A percentile compares a stretch with the other conserved stretches of the same genome.
Conservation (phyloP, 768 basidiomycete genomes). For the Steccherinum ochraceum region DNA sequence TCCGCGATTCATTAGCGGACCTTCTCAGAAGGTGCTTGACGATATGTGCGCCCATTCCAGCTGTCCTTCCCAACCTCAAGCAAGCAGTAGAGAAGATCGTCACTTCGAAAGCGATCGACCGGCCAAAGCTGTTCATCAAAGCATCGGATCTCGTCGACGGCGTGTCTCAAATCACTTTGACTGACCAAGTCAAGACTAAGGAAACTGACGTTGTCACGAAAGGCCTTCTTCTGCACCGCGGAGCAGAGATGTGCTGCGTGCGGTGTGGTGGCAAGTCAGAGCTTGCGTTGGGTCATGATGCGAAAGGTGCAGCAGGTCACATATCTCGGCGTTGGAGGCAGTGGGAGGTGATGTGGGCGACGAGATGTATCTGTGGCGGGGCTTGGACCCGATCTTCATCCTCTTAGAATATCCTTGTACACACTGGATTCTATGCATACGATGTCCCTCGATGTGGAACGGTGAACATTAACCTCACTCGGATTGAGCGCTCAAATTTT, state of each 20-base stretch:
- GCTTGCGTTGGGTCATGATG: conserved; percentile 21
- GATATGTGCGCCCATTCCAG: conserved; percentile 48
- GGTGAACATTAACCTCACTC: too few species aligned
- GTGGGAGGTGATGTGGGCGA: conserved; percentile 61
- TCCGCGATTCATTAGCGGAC: conserved; percentile 38
- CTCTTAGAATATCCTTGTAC: conserved; percentile 1
- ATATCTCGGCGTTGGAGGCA: conserved; percentile 43
- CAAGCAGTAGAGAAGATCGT: conserved; percentile 41
- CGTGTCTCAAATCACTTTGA: conserved; percentile 34
- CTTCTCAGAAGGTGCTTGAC: conserved; percentile 48
- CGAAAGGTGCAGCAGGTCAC: conserved; percentile 23
- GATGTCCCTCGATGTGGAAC: too few species aligned
- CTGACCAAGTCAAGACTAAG: conserved; percentile 34
- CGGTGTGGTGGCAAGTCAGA: conserved; percentile 60
- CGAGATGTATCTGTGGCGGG: conserved; percentile 68
- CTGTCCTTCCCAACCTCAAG: conserved; percentile 38
- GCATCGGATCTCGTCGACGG: conserved; percentile 66
- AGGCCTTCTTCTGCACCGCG: conserved; percentile 36
- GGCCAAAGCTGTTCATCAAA: conserved; percentile 66
- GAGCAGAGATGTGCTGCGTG: conserved; percentile 41
- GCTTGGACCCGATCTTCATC: conserved; percentile 33
- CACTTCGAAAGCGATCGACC: conserved; percentile 48
- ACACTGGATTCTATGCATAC: too few species aligned
- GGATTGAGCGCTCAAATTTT: too few species aligned
- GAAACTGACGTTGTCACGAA: conserved; percentile 61